Evolutionary conservation across 106 monocot species (phyloP).

Genomic region (Gastrodia elata): DNA sequence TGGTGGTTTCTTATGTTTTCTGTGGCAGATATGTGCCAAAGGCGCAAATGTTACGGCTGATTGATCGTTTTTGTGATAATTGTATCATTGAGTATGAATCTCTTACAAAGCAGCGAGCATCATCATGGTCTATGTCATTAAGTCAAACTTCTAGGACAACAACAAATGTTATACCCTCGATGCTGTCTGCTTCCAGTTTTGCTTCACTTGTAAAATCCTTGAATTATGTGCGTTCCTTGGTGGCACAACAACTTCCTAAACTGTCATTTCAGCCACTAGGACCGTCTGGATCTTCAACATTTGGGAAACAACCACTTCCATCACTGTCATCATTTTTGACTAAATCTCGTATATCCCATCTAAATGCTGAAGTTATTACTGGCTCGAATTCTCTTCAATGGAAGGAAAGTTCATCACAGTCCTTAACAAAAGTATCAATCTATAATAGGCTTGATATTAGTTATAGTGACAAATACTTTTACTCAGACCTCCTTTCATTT

Average conservation of each 20-base stretch:
- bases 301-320: slow-evolving; percentile 58
- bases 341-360: slow-evolving; percentile 55
- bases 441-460: slow-evolving; percentile 27
- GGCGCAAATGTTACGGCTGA: slow-evolving; percentile 68
- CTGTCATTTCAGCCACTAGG: slow-evolving; percentile 64
- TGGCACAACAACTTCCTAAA: slow-evolving; percentile 77
- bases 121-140: slow-evolving; percentile 31
- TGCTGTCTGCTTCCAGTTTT: slow-evolving; percentile 37
- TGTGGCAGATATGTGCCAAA: slow-evolving; percentile 71
- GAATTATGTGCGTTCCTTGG: slow-evolving; percentile 83
- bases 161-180: slow-evolving; percentile 19
- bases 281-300: slow-evolving; percentile 34
- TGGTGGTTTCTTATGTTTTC: slow-evolving; percentile 9
- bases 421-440: slow-evolving; percentile 20
- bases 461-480: slow-evolving; percentile 45
- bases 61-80: slow-evolving; percentile 78
- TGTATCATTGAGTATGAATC: slow-evolving; percentile 62
- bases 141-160: slow-evolving; percentile 19
- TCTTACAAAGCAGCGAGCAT: slow-evolving; percentile 24
- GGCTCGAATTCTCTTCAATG: slow-evolving; percentile 35
- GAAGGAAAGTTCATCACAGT: slow-evolving; percentile 30
- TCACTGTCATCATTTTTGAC: slow-evolving; percentile 57
- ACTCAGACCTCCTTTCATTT: slow-evolving; percentile 59
- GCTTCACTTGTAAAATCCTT: slow-evolving; percentile 86
- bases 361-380: slow-evolving; percentile 38